A percentile compares a stretch with the other conserved stretches of the same genome.
These are phyloP conservation scores for Fusarium sp. DNA, from an alignment of 2,329 filamentous ascomycete species.

Conservation along the genomic window DNA sequence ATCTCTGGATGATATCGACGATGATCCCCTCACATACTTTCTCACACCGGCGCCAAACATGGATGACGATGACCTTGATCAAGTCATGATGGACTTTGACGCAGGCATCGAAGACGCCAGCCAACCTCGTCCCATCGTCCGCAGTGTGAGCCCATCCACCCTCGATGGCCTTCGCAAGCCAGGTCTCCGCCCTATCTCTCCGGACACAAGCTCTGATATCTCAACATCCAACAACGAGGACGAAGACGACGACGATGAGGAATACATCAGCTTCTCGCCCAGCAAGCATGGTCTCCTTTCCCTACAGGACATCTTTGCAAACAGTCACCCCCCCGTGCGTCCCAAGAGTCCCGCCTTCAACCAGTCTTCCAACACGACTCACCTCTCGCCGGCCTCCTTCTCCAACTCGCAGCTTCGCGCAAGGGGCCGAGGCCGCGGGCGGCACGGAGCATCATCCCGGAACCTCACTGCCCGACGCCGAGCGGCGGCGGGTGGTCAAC, in stretches of 20 bases:
- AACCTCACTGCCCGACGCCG: conserved; percentile 50
- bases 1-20: conserved; percentile 62
- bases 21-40: conserved; percentile 68
- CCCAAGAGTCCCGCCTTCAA: conserved; percentile 50
- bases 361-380: conserved; percentile 45
- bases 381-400: conserved; percentile 43
- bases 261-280: conserved; percentile 63
- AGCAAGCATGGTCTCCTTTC: conserved; percentile 55
- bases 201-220: conserved; percentile 51
- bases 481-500: conserved; percentile 47
- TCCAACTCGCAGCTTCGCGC: conserved; percentile 46
- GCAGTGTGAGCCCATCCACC: conserved; percentile 68
- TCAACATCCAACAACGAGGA: conserved; percentile 61
- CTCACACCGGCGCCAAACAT: conserved; percentile 61
- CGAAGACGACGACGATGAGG: conserved; percentile 61
- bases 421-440: conserved; percentile 46
- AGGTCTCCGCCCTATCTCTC: conserved; percentile 42
- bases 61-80: conserved; percentile 56
- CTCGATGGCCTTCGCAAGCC: conserved; percentile 64
- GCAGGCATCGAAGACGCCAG: conserved; percentile 67
- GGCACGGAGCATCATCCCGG: conserved; percentile 42
- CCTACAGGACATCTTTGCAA: conserved; percentile 57
- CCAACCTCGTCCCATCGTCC: conserved; percentile 59
- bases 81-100: conserved; percentile 64
- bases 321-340: conserved; percentile 48